These are phyloP conservation scores for Pichia exigua DNA, from an alignment of 805 yeast species.

Conservation along the genomic window DNA sequence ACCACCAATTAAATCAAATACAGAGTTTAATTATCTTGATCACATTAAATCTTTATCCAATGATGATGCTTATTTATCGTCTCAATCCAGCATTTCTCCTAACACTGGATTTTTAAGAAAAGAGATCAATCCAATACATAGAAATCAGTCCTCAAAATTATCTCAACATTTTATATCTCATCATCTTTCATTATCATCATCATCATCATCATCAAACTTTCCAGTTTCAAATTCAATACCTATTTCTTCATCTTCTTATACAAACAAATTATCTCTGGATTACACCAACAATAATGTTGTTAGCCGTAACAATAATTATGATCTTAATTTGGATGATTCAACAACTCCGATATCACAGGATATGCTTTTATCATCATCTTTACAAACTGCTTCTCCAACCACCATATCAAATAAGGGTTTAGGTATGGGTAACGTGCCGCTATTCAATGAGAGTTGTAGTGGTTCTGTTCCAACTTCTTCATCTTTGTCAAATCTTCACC, in stretches of 20 bases:
- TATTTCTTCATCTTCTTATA: not conserved
- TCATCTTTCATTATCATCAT: constrained; percentile 2
- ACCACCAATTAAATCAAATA: not conserved
- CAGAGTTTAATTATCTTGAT: constrained; percentile 10
- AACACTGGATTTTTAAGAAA: constrained; percentile 16
- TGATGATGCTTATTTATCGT: constrained; percentile 9
- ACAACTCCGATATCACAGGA: constrained; percentile 13
- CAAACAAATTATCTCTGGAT: not conserved
- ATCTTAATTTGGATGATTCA: not conserved
- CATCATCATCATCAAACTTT: constrained; percentile 3
- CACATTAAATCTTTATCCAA: constrained; percentile 15
- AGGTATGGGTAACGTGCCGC: constrained; percentile 5
- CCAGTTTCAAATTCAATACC: not conserved
- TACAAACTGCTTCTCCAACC: constrained; percentile 10
- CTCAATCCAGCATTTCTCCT: not conserved
- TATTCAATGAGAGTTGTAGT: not conserved
- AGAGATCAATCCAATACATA: constrained; percentile 18
- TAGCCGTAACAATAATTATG: not conserved
- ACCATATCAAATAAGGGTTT: constrained; percentile 2
- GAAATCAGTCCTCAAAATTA: constrained; percentile 22
- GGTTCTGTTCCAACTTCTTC: constrained; percentile 1
- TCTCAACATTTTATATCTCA: constrained; percentile 21
- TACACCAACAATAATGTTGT: not conserved
- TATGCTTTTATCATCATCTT: constrained; percentile 10
- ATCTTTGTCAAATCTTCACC: constrained; percentile 1